These are phyloP conservation scores for Ogataea glucozyma DNA, from an alignment of 805 yeast species.

Conservation along the genomic window DNA sequence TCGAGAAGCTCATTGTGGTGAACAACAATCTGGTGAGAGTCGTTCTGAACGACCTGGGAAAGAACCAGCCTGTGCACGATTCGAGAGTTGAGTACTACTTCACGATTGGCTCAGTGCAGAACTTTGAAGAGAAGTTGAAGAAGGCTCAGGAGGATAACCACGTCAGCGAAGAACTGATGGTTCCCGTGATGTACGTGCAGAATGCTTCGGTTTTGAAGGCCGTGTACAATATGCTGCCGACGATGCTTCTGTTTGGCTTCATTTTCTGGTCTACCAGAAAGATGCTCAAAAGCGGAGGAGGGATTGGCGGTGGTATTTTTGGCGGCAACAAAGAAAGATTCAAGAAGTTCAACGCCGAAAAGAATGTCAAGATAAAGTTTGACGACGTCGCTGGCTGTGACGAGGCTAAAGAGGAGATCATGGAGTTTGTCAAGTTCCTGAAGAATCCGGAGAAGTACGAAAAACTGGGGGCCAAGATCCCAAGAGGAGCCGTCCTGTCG, in stretches of 20 bases:
- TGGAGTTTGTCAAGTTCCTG: constrained; percentile 91
- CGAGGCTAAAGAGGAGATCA: constrained; percentile 91
- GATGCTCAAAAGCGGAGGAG: constrained; percentile 56
- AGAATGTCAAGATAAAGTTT: constrained; percentile 78
- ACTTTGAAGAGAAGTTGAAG: constrained; percentile 81
- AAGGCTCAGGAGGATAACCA: constrained; percentile 67
- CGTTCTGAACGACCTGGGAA: constrained; percentile 49
- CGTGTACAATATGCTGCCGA: constrained; percentile 74
- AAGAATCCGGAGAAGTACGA: constrained; percentile 85
- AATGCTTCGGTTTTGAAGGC: constrained; percentile 64
- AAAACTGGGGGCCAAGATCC: constrained; percentile 88
- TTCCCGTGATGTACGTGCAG: constrained; percentile 76
- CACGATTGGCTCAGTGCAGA: constrained; percentile 85
- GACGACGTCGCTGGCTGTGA: constrained; percentile 94
- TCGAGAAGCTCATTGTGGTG: constrained; percentile 69
- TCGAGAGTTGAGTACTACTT: constrained; percentile 45
- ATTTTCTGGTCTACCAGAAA: constrained; percentile 62
- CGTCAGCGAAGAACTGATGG: constrained; percentile 66
- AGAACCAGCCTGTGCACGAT: constrained; percentile 32
- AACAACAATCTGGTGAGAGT: constrained; percentile 75
- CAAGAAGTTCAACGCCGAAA: constrained; percentile 77
- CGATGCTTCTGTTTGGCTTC: constrained; percentile 78
- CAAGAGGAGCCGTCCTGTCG: constrained; percentile 90
- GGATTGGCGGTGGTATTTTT: constrained; percentile 58
- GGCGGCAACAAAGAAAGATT: constrained; percentile 80